Conservation (phyloP, 129 eudicot genomes). For the Oenanthe sinensis region DNA sequence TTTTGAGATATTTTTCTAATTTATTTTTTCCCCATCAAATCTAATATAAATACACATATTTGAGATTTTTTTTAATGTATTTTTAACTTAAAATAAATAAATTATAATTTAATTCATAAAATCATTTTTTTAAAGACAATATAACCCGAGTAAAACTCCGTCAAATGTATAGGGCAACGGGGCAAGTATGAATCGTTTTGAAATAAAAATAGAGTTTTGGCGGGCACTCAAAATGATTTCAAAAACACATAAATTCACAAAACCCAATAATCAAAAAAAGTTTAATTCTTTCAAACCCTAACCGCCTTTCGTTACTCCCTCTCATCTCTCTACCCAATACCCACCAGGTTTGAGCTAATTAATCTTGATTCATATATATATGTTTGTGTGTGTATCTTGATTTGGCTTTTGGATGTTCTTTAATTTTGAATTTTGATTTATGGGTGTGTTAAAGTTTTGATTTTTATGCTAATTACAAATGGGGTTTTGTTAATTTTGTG, state of each 20-base stretch:
- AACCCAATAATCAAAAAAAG: not conserved
- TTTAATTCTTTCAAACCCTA: conserved; percentile 40
- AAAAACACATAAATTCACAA: conserved; percentile 19
- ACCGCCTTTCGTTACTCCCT: conserved; percentile 28
- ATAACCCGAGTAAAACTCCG: no score
- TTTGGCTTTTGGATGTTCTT: conserved; percentile 14
- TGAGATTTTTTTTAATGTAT: no score
- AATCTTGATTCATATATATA: not conserved
- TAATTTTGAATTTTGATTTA: not conserved
- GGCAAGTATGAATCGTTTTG: no score
- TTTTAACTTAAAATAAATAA: no score
- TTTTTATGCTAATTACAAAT: conserved; percentile 12
- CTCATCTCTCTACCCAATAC: not conserved
- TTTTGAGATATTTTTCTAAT: no score
- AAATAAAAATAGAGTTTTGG: conserved; percentile 29
- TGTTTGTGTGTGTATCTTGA: not conserved
- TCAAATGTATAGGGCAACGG: no score
- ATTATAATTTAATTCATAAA: no score
- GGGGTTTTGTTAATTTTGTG: not conserved
- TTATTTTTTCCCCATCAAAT: no score
- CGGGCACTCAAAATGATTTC: conserved; percentile 57
- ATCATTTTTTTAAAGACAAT: no score
- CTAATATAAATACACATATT: no score
- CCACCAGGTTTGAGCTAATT: not conserved
- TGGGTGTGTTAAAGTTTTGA: conserved; percentile 3